These are phyloP conservation scores for Tetratostichococcus sp. DNA, from an alignment of 139 green algal species.

Conservation along the genomic window DNA sequence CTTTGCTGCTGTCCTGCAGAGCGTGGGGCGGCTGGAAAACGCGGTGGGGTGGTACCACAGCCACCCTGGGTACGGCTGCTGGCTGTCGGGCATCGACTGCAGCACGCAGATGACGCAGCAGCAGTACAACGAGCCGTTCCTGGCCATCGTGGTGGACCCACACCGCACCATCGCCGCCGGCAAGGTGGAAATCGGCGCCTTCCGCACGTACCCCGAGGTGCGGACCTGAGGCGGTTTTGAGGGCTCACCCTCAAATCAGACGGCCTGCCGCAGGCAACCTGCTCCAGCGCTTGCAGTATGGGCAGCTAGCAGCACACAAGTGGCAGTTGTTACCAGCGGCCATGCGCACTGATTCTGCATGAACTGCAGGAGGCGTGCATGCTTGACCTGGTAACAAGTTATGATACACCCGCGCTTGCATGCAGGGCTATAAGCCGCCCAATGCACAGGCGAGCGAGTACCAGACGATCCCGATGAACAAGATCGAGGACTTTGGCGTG, in stretches of 20 bases:
- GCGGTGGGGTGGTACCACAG: slow-evolving; percentile 98
- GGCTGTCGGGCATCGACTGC: slow-evolving; percentile 93
- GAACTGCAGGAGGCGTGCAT: too few relatives aligned
- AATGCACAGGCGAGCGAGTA: slow-evolving; percentile 82
- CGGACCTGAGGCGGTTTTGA: too few relatives aligned
- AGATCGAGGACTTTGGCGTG: slow-evolving; percentile 99
- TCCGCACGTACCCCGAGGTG: slow-evolving; percentile 75
- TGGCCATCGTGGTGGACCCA: slow-evolving; percentile 96
- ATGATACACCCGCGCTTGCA: too few relatives aligned
- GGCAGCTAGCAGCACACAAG: too few relatives aligned
- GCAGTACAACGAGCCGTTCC: slow-evolving; percentile 81
- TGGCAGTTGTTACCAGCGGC: too few relatives aligned
- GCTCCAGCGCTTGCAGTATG: too few relatives aligned
- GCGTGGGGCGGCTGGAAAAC: slow-evolving; percentile 81
- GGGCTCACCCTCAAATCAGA: too few relatives aligned
- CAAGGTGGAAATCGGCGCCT: slow-evolving; percentile 95
- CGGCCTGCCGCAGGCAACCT: too few relatives aligned
- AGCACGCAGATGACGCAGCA: slow-evolving; percentile 78
- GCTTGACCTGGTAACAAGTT: background rate
- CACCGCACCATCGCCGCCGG: slow-evolving; percentile 92
- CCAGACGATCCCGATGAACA: slow-evolving; percentile 95
- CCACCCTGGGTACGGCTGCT: slow-evolving; percentile 98
- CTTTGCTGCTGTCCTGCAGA: slow-evolving; percentile 15
- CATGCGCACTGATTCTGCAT: too few relatives aligned
- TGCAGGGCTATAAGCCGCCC: slow-evolving; percentile 74